Evolutionary conservation across 352 stramenopile species (phyloP).

Genomic region (Phytopythium vexans): DNA sequence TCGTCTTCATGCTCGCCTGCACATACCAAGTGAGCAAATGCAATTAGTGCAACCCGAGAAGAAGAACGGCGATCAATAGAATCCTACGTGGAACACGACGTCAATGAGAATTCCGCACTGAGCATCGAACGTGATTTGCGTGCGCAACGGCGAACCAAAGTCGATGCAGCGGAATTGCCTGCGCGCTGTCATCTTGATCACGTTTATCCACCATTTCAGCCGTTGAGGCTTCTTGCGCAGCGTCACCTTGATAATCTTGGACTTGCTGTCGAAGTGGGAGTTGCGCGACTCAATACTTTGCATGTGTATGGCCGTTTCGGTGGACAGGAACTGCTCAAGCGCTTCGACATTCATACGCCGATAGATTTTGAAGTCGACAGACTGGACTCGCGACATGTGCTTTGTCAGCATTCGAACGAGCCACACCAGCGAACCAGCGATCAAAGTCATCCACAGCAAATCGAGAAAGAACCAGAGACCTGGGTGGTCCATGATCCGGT

Average conservation of each 20-base stretch:
- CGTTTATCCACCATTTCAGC: conserved; percentile 26
- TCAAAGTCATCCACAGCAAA: conserved; percentile 40
- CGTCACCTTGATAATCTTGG: conserved; percentile 87
- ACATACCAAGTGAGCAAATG: conserved; percentile 1
- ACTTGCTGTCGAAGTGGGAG: conserved; percentile 64
- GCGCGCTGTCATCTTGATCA: conserved; percentile 15
- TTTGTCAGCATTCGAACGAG: conserved; percentile 37
- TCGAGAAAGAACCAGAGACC: conserved; percentile 53
- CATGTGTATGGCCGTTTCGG: not conserved
- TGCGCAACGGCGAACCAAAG: conserved; percentile 38
- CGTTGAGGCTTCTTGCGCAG: conserved; percentile 71
- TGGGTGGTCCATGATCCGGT: conserved; percentile 34
- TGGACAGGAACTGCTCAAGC: conserved; percentile 48
- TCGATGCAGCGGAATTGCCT: conserved; percentile 31
- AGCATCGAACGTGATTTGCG: conserved; percentile 60
- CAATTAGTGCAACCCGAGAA: conserved; percentile 1
- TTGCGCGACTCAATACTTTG: conserved; percentile 76
- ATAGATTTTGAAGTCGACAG: conserved; percentile 37
- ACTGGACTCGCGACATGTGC: conserved; percentile 34
- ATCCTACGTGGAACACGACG: conserved; percentile 54
- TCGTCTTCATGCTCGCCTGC: conserved; percentile 31
- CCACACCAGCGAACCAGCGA: conserved; percentile 26
- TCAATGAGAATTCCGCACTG: conserved; percentile 49
- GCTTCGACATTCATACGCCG: conserved; percentile 48
- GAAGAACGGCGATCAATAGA: not conserved